phyloP scores from a whole-genome alignment of 1,284 basidiomycete genomes.

The Pseudozyma sp. region DNA sequence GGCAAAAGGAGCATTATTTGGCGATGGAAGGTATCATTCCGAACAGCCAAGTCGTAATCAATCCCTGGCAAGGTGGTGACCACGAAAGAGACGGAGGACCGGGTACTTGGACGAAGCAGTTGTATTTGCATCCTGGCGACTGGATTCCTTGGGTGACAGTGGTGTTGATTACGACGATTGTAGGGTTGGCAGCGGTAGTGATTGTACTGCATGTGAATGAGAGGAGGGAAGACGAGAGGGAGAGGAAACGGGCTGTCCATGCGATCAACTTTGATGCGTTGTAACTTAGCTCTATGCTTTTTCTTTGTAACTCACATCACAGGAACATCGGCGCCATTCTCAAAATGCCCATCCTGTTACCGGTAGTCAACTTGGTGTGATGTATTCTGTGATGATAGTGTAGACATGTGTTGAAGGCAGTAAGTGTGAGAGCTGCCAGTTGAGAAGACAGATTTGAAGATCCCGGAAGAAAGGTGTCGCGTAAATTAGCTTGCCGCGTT shows the following conservation, averaged over 20 bases:
- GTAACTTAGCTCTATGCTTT: constrained; percentile 66
- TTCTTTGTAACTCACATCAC: neutral
- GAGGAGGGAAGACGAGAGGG: constrained; percentile 91
- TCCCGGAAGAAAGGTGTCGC: neutral
- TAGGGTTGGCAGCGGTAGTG: constrained; percentile 83
- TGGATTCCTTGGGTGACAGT: constrained; percentile 98
- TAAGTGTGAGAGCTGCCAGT: no score
- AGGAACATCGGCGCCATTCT: neutral
- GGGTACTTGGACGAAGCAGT: constrained; percentile 82
- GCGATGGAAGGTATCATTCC: constrained; percentile 96
- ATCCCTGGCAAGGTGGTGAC: constrained; percentile 74
- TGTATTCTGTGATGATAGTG: neutral
- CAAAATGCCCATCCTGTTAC: no score
- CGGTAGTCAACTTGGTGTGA: neutral
- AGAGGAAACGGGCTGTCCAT: constrained; percentile 85
- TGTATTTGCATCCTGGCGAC: constrained; percentile 92
- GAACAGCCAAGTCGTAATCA: constrained; percentile 95
- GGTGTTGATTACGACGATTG: constrained; percentile 81
- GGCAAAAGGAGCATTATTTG: constrained; percentile 79
- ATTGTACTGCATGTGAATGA: constrained; percentile 89
- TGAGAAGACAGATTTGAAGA: neutral
- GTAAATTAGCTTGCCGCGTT: constrained; percentile 21
- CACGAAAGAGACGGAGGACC: constrained; percentile 28
- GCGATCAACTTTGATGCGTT: constrained; percentile 97
- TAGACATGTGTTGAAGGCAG: no score